These are phyloP conservation scores for Zygotorulaspora mrakii DNA, from an alignment of 1,139 yeast species.

Conservation along the genomic window DNA sequence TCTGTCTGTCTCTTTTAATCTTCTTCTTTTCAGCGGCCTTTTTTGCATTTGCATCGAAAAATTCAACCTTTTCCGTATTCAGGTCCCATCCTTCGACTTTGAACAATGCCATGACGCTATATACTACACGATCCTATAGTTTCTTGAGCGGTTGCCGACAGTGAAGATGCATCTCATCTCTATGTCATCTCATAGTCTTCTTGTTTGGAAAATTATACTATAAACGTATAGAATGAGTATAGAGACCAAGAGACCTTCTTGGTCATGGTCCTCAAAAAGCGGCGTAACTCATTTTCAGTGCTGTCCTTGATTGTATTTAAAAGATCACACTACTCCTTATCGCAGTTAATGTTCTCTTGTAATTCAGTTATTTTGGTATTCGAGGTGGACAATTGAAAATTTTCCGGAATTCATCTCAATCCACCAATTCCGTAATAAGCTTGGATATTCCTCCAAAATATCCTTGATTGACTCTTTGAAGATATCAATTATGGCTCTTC, in stretches of 20 bases:
- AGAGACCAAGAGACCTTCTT: neutral
- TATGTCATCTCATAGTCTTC: too few species aligned
- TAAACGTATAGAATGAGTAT: slow-evolving; percentile 1
- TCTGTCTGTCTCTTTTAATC: slow-evolving; percentile 18
- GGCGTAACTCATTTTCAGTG: too few species aligned
- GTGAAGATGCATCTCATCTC: slow-evolving; percentile 3
- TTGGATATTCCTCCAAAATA: slow-evolving; percentile 8
- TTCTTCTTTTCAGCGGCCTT: slow-evolving; percentile 23
- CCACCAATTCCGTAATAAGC: slow-evolving; percentile 21
- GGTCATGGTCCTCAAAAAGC: neutral
- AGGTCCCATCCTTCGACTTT: slow-evolving; percentile 82
- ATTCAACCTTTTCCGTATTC: slow-evolving; percentile 50
- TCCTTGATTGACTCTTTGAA: slow-evolving; percentile 18
- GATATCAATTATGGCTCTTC: slow-evolving; percentile 17
- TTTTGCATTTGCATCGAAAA: slow-evolving; percentile 41
- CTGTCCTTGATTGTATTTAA: too few species aligned
- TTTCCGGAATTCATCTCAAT: slow-evolving; percentile 19
- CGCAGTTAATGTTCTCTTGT: too few species aligned
- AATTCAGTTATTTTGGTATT: slow-evolving; percentile 11
- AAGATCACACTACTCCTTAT: too few species aligned
- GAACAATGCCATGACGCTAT: slow-evolving; percentile 57
- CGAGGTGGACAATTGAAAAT: slow-evolving; percentile 18
- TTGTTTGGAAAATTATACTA: neutral
- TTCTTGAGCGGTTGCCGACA: neutral
- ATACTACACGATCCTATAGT: neutral